phyloP scores from a whole-genome alignment of 805 yeast species.

The Teunomyces lycoperdinae region DNA sequence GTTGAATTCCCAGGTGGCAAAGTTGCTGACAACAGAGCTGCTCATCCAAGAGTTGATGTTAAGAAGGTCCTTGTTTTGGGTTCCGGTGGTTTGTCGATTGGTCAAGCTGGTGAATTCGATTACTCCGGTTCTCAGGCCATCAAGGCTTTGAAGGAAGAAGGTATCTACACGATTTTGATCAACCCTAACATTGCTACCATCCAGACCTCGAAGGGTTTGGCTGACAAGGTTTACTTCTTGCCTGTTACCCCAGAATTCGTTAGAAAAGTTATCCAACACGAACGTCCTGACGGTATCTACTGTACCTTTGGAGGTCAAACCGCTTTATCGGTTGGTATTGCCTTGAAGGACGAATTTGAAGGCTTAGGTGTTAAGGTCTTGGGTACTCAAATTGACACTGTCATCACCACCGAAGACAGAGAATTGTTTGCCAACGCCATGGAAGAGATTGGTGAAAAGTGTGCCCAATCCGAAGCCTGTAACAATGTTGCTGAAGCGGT shows the following conservation, averaged over 20 bases:
- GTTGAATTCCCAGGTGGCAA: conserved; percentile 91
- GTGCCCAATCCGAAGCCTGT: conserved; percentile 92
- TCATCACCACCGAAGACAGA: conserved; percentile 97
- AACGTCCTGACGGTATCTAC: conserved; percentile 95
- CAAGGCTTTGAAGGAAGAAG: conserved; percentile 97
- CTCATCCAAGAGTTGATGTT: conserved; percentile 75
- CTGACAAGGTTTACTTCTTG: conserved; percentile 95
- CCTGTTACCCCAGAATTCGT: conserved; percentile 98
- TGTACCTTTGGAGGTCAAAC: conserved; percentile 99
- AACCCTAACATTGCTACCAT: conserved; percentile 98
- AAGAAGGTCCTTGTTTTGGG: conserved; percentile 94
- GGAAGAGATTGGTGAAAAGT: conserved; percentile 93
- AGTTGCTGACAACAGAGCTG: conserved; percentile 66
- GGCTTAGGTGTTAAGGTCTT: conserved; percentile 87
- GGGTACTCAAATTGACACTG: conserved; percentile 95
- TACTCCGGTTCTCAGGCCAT: conserved; percentile 99
- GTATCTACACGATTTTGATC: conserved; percentile 91
- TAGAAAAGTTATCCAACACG: conserved; percentile 90
- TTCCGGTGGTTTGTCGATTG: conserved; percentile 97
- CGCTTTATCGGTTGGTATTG: conserved; percentile 93
- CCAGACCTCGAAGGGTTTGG: conserved; percentile 96
- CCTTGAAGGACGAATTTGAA: conserved; percentile 92
- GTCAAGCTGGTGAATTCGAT: conserved; percentile 99
- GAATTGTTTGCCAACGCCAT: conserved; percentile 92
- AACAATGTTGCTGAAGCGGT: conserved; percentile 76